Evolutionary conservation across 768 basidiomycete species (phyloP), one percentile per base, ranked within the genome.

Genomic region (Macrolepiota dolichaula): DNA sequence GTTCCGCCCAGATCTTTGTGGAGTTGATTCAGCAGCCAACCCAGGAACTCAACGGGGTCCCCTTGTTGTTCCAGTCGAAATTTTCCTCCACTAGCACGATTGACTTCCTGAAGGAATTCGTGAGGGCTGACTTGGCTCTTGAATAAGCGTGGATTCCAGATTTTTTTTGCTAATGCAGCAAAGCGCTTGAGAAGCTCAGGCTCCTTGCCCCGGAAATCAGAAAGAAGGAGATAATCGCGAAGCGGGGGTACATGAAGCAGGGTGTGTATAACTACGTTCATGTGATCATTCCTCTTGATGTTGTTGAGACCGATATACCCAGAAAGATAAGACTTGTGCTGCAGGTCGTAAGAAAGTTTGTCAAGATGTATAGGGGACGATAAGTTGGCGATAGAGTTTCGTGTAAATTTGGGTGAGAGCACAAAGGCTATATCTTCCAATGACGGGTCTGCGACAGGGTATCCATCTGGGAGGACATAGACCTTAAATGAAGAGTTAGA

Each of bases 121-220:
- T 99, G 97, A n/a, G 97, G 97, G 66, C 89, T 92, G 67, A 98
- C 95, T 81, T 99, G 97, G 62, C 91, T 89, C 74, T 99, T 99
- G 85, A 99, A 99, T 59, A 96, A 76, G 54, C 88, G 81, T 9
- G 96, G 94, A 74, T 97, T 98, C 97, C 97, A 99, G 40, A 98
- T 70, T 74, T 98, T 95, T 73, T 94, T 94, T 1, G 93, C 88
- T 19, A 99, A 82, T 12, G 84, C 80, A 17, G 92, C 88, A 68
- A 98, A 93, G 24, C 97, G 87, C 68, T 86, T 89, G 44, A 98
- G 78, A 57, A 98, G 84, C 70, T 99, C 97, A 6, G 92, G 79
- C 63, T 92, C 85, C 70, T 92, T 92, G 37, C 85, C 85, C 27
- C 77, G 79, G 66, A 87, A 87, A 64, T 84, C 79, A 35, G 90